These are phyloP conservation scores for Gyrodon tennesseensis DNA, from an alignment of 1,284 basidiomycete genomes.

Conservation along the genomic window DNA sequence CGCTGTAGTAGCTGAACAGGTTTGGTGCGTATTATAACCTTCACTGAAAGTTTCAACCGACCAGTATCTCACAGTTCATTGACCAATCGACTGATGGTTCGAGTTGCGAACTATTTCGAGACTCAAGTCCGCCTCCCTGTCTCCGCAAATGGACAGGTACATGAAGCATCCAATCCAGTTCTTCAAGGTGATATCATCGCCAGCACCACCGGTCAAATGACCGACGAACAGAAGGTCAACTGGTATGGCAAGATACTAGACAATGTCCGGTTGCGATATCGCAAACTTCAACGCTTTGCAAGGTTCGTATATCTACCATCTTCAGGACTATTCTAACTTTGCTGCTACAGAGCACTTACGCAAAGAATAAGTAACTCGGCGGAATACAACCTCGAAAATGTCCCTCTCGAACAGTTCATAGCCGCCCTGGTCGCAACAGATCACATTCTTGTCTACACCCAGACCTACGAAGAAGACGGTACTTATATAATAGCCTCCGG, in stretches of 20 bases:
- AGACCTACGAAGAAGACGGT: slow-evolving; percentile 85
- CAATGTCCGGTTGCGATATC: slow-evolving; percentile 87
- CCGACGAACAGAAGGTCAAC: slow-evolving; percentile 75
- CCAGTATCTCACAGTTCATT: slow-evolving; percentile 58
- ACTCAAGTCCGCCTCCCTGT: slow-evolving; percentile 83
- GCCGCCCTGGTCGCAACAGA: slow-evolving; percentile 80
- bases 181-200: slow-evolving; percentile 40
- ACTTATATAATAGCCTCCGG: slow-evolving; percentile 92
- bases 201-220: slow-evolving; percentile 54
- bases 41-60: slow-evolving; percentile 12
- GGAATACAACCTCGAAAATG: slow-evolving; percentile 84
- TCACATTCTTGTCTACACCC: slow-evolving; percentile 95
- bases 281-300: slow-evolving; percentile 93
- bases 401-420: slow-evolving; percentile 82
- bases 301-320: slow-evolving; percentile 54
- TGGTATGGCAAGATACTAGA: slow-evolving; percentile 97
- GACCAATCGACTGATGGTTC: slow-evolving; percentile 86
- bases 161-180: slow-evolving; percentile 32
- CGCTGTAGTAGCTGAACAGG: slow-evolving; percentile 88
- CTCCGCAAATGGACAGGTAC: slow-evolving; percentile 31
- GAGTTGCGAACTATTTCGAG: slow-evolving; percentile 93
- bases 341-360: slow-evolving; percentile 61
- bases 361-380: slow-evolving; percentile 95
- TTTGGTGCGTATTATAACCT: slow-evolving; percentile 63
- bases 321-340: slow-evolving; percentile 21